Percentiles rank a stretch among this genome's conserved stretches.
phyloP scores from a whole-genome alignment of 257 asterid genomes.

The Henckelia pumila region DNA sequence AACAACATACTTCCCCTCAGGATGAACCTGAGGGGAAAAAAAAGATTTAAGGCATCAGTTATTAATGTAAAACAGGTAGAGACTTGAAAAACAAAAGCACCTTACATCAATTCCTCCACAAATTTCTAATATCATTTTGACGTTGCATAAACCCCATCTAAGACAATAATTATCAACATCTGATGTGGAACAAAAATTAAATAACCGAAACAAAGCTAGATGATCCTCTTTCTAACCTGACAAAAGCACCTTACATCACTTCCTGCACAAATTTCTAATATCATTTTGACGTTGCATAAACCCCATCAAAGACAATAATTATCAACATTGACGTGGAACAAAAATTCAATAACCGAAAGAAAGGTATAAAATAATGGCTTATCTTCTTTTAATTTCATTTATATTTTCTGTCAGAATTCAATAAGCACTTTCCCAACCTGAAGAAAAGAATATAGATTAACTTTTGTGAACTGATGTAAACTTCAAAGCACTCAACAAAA shows the following conservation, averaged over 20 bases:
- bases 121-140: neutral
- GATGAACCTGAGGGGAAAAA: conserved; percentile 46
- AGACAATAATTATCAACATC: neutral
- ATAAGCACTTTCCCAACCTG: neutral
- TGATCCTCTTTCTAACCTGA: neutral
- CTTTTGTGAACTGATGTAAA: neutral
- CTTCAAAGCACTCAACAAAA: too few species aligned
- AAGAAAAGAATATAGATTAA: too few species aligned
- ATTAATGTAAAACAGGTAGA: neutral
- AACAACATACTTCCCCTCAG: conserved; percentile 70
- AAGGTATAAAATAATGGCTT: neutral
- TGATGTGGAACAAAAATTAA: too few species aligned
- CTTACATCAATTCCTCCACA: neutral
- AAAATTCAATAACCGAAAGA: neutral
- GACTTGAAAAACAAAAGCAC: neutral
- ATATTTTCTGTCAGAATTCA: neutral
- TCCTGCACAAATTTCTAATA: neutral
- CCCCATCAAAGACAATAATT: neutral
- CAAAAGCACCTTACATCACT: neutral
- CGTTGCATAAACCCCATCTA: neutral
- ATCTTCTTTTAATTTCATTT: neutral
- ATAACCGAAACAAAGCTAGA: neutral
- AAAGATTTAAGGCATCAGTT: conserved; percentile 2
- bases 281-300: neutral
- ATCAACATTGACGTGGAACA: neutral